Base-by-base conservation (phyloP, 2,329 filamentous ascomycete species). In the Cladophialophora chaetospira region DNA sequence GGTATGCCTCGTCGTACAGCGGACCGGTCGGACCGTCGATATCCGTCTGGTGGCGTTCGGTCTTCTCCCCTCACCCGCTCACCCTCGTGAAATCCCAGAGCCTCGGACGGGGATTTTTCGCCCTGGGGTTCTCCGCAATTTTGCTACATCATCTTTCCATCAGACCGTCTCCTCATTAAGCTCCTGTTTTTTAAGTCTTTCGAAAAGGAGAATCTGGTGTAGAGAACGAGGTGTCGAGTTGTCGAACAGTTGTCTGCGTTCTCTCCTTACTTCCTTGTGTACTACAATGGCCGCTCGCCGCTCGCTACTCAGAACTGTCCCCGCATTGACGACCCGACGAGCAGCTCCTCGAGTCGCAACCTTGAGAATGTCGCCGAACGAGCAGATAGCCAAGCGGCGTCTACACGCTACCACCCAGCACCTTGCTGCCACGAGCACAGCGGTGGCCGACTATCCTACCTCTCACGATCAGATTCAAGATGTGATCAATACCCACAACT, bases 401-500 rank as follows among this genome's bases (percentile, higher is more conserved):
- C 70, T 86, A 36, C 81, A 86, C 69, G 79, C 79, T 49, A 84
- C 82, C 4, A 76, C 78, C 6, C 72, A 75, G 55, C 81, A 83
- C 55, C 71, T 83, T 33, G 76, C 75, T 46, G 73, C 78, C 52
- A 78, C 80, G 11, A 77, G 78, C 36, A 75, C 77, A 35, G 77
- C 78, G 48, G 73, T 76, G n/a, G 71, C 79, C 36, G 74, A 78
- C 50, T 74, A 78, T 56, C 84, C 83, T 69, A 82, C 81, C 29
- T 82, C 75, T 47, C 83, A 86, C 72, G 77, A 81, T 45, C 74
- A 73, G 58, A 82, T 85, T 65, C 63, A 76, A 57, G 75, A 79
- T 57, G 81, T 82, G 19, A 70, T 78, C 58, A 79, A 86, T 68
- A 86, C 83, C 9, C 75, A 77, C 59, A 85, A 85, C 73, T 87